These are phyloP conservation scores for Hygrocybe punicea DNA, from an alignment of 768 basidiomycete genomes.

Conservation along the genomic window DNA sequence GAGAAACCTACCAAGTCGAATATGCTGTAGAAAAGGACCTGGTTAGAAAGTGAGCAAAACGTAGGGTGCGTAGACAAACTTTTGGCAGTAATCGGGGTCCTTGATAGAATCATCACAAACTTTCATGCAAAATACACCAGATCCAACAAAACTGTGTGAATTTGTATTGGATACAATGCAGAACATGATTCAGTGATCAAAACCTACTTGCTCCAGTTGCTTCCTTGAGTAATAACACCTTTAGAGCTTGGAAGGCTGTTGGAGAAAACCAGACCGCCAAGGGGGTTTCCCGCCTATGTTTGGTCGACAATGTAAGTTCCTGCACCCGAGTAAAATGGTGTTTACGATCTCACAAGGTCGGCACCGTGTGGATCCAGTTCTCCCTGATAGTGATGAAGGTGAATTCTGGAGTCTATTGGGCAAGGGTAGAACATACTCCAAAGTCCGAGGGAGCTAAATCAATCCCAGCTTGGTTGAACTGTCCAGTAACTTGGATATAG, in stretches of 20 bases:
- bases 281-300: constrained; percentile 29
- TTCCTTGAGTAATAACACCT: constrained; percentile 38
- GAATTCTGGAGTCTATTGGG: not conserved
- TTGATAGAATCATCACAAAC: constrained; percentile 50
- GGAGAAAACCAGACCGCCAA: constrained; percentile 70
- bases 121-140: constrained; percentile 53
- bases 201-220: constrained; percentile 56
- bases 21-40: not conserved
- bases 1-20: constrained; percentile 2
- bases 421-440: constrained; percentile 10
- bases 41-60: not conserved
- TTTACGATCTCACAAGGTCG: constrained; percentile 34
- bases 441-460: constrained; percentile 53
- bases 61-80: constrained; percentile 42
- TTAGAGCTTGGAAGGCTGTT: constrained; percentile 37
- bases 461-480: constrained; percentile 67
- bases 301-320: not conserved
- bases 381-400: constrained; percentile 38
- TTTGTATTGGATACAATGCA: not conserved
- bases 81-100: constrained; percentile 46
- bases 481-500: constrained; percentile 61
- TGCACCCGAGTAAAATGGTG: constrained; percentile 25
- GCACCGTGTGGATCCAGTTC: constrained; percentile 75
- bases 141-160: constrained; percentile 52
- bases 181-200: not conserved